Base-by-base conservation (phyloP, 1,139 yeast genomes). In the Yamadazyma atmosphaerica region DNA sequence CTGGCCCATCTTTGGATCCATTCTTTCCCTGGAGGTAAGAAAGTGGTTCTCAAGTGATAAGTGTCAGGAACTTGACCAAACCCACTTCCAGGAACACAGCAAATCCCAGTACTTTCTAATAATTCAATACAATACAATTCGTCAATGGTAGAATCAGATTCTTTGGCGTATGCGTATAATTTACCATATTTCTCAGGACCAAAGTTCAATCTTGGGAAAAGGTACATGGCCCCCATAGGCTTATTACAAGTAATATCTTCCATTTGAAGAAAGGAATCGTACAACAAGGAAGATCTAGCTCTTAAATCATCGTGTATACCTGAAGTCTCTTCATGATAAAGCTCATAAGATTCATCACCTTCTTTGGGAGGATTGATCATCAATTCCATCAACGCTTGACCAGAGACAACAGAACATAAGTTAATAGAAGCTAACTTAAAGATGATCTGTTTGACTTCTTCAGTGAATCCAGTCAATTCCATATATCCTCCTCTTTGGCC, bases 401-500 rank as follows among this genome's bases (percentile, higher is more conserved):
- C 98, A 3, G 92, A 76, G 26, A 92, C 96, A 2, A 86, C 96
- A 0, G 98, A 92, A 61, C 98, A 92, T 43, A 92, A 72, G 33
- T 92, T 83, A 51, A 92, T 88, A 13, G 95, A 85, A 16, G 95
- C 95, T 52, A 92, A 72, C 64, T 92, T 92, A 63, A 86, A 73
- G 38, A 92, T 72, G 38, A 86, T 74, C 30, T 79, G 85, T 51
- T 73, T 70, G 13, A 90, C 83, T 35, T 84, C 90, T 4, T 72
- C 71, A 18, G 76, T 68, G 63, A 92, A 86, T 1, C 96, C 96
- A 12, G 83, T 77, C 11, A 90, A 68, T 64, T 92, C 98, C 95
- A 92, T 86, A 71, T 90, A 94, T 4, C 99, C 98, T 54, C 98
- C 98, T 65, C 98, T 83, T 68, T 92, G 98, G 42, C 98, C 98